These are phyloP conservation scores for Saccharomycopsis sp. DNA, from an alignment of 805 yeast genomes.

Conservation along the genomic window DNA sequence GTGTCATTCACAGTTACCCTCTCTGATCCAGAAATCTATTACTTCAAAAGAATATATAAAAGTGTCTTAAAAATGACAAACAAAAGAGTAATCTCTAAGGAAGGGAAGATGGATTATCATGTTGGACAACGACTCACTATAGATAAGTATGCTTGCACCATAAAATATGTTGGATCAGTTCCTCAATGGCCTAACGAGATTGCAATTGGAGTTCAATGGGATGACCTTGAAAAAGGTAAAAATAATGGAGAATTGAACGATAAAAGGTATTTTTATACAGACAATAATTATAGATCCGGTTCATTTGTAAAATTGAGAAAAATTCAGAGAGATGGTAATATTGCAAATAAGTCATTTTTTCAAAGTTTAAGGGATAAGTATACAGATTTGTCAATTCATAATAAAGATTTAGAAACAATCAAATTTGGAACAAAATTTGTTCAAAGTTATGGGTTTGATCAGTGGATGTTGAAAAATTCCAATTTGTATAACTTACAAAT, in stretches of 20 bases:
- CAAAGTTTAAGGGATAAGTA: slow-evolving; percentile 45
- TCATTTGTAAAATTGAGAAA: slow-evolving; percentile 48
- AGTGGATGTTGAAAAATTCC: slow-evolving; percentile 37
- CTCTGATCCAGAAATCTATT: too few species aligned
- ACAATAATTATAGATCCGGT: slow-evolving; percentile 35
- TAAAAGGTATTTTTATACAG: slow-evolving; percentile 38
- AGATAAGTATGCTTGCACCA: slow-evolving; percentile 47
- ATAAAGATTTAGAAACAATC: slow-evolving; percentile 23
- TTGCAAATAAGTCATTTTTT: slow-evolving; percentile 24
- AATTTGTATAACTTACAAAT: slow-evolving; percentile 35
- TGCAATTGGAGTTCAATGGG: slow-evolving; percentile 87
- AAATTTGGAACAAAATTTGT: slow-evolving; percentile 46
- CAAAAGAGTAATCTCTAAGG: too few species aligned
- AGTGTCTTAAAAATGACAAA: too few species aligned
- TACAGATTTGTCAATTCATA: slow-evolving; percentile 16
- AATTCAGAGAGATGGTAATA: slow-evolving; percentile 24
- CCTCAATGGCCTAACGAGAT: slow-evolving; percentile 47
- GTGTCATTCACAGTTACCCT: too few species aligned
- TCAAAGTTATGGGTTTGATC: slow-evolving; percentile 58
- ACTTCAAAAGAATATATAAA: too few species aligned
- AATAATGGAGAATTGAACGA: slow-evolving; percentile 55
- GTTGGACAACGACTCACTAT: slow-evolving; percentile 23
- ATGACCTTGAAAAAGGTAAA: slow-evolving; percentile 55
- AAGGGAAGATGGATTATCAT: neutral
- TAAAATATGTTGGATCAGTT: slow-evolving; percentile 49